phyloP scores from a whole-genome alignment of 2,329 filamentous ascomycete species.

The Neopestalotiopsis clavispora region DNA sequence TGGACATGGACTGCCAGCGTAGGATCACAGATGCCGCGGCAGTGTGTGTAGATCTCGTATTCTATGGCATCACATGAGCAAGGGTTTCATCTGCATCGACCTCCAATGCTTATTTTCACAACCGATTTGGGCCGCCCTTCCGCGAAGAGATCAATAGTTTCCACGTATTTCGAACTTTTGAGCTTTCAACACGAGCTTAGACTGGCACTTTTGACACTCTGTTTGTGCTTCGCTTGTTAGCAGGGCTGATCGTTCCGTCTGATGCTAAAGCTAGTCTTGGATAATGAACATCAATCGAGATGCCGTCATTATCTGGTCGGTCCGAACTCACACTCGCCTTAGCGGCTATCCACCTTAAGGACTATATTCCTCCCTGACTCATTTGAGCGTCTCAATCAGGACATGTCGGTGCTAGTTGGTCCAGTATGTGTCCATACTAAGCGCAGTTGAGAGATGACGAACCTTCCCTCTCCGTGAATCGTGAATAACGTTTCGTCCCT shows the following conservation, averaged over 20 bases:
- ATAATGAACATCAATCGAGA: conserved; percentile 9
- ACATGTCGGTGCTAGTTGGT: background rate
- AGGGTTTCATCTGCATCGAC: background rate
- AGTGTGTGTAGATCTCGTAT: conserved; percentile 11
- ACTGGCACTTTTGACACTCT: background rate
- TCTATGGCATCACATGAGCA: conserved; percentile 1
- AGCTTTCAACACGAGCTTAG: background rate
- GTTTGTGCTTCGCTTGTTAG: background rate
- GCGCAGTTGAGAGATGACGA: background rate
- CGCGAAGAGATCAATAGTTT: conserved; percentile 1
- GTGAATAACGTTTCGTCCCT: background rate
- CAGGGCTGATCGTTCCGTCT: background rate
- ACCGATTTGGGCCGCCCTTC: conserved; percentile 1
- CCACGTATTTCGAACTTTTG: background rate
- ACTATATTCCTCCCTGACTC: background rate
- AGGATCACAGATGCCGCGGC: conserved; percentile 2
- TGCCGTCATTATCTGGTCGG: conserved; percentile 11
- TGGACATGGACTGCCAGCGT: background rate
- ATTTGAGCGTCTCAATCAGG: background rate
- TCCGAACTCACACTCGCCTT: background rate
- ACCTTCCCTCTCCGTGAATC: background rate
- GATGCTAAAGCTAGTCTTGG: background rate
- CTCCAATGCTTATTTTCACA: conserved; percentile 13
- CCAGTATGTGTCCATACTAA: background rate
- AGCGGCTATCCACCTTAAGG: background rate